Evolutionary conservation across 345 rosid species (phyloP).

Genomic region (Rhizophora mangle): DNA sequence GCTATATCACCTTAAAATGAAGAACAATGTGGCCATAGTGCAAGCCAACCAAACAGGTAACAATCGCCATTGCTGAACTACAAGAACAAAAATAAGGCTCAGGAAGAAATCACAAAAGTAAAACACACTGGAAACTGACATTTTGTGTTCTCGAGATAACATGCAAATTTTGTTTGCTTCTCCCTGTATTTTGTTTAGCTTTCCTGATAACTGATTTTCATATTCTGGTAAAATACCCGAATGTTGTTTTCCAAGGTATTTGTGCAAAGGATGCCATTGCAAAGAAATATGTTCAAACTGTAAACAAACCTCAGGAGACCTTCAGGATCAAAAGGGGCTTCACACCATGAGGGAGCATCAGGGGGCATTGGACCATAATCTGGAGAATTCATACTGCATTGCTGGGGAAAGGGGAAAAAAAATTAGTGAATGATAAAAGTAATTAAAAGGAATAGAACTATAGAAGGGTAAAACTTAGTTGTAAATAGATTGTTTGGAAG

Average conservation of each 20-base stretch:
- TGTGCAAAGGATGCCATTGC: background rate
- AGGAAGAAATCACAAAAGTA: constrained; percentile 5
- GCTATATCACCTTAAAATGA: constrained; percentile 65
- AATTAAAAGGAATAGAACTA: background rate
- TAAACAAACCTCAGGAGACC: constrained; percentile 68
- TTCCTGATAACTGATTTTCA: background rate
- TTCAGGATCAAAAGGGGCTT: constrained; percentile 95
- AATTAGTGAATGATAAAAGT: background rate
- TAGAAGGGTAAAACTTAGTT: background rate
- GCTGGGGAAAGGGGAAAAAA: constrained; percentile 31
- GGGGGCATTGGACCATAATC: constrained; percentile 64
- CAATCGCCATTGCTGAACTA: constrained; percentile 78
- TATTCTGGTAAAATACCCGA: background rate
- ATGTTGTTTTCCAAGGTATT: background rate
- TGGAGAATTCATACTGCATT: constrained; percentile 78
- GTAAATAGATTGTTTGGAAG: background rate
- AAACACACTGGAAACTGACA: background rate
- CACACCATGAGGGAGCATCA: constrained; percentile 90
- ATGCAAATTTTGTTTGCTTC: background rate
- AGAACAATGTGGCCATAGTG: constrained; percentile 77
- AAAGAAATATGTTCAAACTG: constrained; percentile 9
- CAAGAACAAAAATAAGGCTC: constrained; percentile 27
- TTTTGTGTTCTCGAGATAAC: background rate
- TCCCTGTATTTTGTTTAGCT: background rate
- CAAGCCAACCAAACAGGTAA: constrained; percentile 79